Conservation (phyloP, 2,329 filamentous ascomycete genomes). For the Colletotrichum tanaceti region DNA sequence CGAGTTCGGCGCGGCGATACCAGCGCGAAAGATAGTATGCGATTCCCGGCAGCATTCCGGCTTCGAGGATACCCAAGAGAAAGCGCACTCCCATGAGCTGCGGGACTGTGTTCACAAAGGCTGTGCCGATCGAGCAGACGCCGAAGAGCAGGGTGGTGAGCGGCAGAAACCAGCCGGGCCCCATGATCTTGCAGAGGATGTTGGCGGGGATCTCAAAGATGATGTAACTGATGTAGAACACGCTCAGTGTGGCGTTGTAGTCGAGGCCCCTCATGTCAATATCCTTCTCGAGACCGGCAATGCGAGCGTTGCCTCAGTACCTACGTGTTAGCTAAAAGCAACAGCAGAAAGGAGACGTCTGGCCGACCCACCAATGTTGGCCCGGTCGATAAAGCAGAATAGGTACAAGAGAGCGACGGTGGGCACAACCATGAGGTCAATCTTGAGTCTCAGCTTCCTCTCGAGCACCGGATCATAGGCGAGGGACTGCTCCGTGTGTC, state of each 20-base stretch:
- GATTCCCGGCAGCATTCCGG: conserved; percentile 73
- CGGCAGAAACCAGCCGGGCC: conserved; percentile 74
- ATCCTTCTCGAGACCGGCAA: conserved; percentile 69
- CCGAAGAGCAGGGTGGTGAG: conserved; percentile 68
- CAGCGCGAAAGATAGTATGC: conserved; percentile 74
- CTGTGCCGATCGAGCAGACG: conserved; percentile 69
- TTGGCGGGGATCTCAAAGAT: conserved; percentile 73
- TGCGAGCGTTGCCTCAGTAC: conserved; percentile 65
- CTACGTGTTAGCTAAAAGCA: conserved; percentile 7
- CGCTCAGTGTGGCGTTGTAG: conserved; percentile 70
- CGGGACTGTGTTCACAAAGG: conserved; percentile 65
- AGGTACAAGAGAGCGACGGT: conserved; percentile 72
- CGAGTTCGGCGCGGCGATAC: conserved; percentile 72
- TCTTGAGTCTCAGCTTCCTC: conserved; percentile 64
- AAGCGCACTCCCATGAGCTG: conserved; percentile 67
- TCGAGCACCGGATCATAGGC: conserved; percentile 47
- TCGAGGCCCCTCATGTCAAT: conserved; percentile 66
- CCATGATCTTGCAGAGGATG: conserved; percentile 71
- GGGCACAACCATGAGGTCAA: conserved; percentile 71
- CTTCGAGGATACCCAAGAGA: conserved; percentile 70
- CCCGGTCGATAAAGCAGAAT: conserved; percentile 75
- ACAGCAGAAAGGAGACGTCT: not conserved
- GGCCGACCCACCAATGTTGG: conserved; percentile 68
- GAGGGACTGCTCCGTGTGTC: conserved; percentile 10
- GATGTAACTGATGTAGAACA: conserved; percentile 75